These are phyloP conservation scores for Smallanthus sonchifolius DNA, from an alignment of 129 eudicot genomes.

Conservation along the genomic window DNA sequence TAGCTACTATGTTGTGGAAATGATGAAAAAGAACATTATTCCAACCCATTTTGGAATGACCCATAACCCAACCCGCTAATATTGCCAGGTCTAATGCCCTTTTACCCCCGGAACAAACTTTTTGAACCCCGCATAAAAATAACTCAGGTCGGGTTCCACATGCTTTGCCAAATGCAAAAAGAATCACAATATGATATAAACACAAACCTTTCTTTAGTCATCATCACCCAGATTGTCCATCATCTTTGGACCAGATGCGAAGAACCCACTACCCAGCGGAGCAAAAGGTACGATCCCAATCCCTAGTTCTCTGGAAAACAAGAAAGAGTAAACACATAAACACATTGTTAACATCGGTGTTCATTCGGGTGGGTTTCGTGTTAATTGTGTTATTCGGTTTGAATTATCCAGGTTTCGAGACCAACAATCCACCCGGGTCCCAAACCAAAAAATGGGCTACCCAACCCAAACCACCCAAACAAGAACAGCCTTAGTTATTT, in stretches of 20 bases:
- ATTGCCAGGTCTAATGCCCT: background rate
- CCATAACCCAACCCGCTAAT: background rate
- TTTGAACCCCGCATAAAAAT: background rate
- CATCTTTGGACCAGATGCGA: conserved; percentile 46
- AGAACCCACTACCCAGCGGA: conserved; percentile 63
- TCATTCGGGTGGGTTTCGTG: background rate
- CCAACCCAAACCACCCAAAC: background rate
- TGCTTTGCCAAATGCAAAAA: background rate
- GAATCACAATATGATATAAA: background rate
- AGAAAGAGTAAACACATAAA: background rate
- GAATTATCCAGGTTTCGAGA: background rate
- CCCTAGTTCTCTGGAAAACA: conserved; percentile 50
- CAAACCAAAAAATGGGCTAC: background rate
- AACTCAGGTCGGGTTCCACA: background rate
- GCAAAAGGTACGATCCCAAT: conserved; percentile 67
- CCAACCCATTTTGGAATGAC: background rate
- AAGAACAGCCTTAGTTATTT: background rate
- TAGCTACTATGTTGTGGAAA: background rate
- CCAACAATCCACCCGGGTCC: background rate
- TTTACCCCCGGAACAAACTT: background rate
- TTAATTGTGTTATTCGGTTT: background rate
- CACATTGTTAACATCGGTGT: background rate
- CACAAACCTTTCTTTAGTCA: conserved; percentile 59
- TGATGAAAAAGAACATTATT: background rate
- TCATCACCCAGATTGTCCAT: conserved; percentile 34